Evolutionary conservation across 202 grass and related monocot genomes (phyloP), one percentile per base, ranked within the genome.

Genomic region (Bolboschoenoplectus hybrid): DNA sequence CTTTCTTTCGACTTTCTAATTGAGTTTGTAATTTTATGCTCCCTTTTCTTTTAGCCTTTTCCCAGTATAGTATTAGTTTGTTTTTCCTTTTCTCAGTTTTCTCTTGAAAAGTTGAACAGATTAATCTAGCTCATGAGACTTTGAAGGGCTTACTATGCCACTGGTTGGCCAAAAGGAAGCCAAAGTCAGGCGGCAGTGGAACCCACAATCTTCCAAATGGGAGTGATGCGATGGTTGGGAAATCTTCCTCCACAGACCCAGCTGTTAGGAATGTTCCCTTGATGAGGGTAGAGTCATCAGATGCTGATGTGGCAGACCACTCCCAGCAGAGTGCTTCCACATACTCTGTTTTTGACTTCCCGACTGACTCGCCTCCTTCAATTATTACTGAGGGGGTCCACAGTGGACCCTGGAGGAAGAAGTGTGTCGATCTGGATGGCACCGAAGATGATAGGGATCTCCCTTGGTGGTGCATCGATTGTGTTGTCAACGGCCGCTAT

Each of bases 41-140:
- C 53, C 10, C 38, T 40, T 74, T 80, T 60, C 76, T 61, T 39
- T 80, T 60, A 80, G 53, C 26, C 53, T 58, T 60, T 40, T 60
- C 55, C 72, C 20, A 36, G 5, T 75, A 41, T 16, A n/a, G 53
- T 80, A 43, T 43, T 44, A 61, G 16, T 80, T 44, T 80, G 8
- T 19, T 43, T 80, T 80, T 55, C 26, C 13, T 61, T 60, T 19
- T 44, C 63, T 68, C 76, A 36, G 60, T 82, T 52, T 6, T 49
- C 13, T 90, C 14, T 51, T 41, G 58, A 58, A 90, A 81, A 89
- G 39, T 66, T 67, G 13, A 89, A 56, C 93, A 98, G 97, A 94
- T 99, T 86, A 99, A 99, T 89, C 86, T 99, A 86, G 97, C 91
- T 85, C 97, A 96, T 49, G 97, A 96, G 85, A 99, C 97, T 63